phyloP scores from a whole-genome alignment of 495 filamentous ascomycete species.

The Xylaria bambusicola region DNA sequence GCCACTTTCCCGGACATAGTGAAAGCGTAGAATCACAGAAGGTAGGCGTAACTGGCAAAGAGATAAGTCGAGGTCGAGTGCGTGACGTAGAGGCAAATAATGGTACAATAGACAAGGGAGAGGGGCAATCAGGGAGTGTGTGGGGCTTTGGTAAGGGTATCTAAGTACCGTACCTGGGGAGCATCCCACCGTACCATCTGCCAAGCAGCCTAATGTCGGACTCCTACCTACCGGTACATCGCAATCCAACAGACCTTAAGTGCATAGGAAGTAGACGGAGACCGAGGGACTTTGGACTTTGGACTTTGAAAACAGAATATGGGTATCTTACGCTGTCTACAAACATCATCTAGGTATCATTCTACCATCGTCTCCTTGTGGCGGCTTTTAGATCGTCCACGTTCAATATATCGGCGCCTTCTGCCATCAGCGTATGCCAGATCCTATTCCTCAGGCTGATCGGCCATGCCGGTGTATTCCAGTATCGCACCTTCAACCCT shows the following conservation, averaged over 20 bases:
- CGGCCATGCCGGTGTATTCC: slow-evolving; percentile 79
- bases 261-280: too few species aligned
- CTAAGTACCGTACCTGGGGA: too few species aligned
- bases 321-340: not conserved
- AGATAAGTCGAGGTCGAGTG: not conserved
- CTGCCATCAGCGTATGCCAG: slow-evolving; percentile 70
- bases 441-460: slow-evolving; percentile 69
- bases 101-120: not conserved
- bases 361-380: slow-evolving; percentile 37
- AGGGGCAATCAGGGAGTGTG: not conserved
- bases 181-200: too few species aligned
- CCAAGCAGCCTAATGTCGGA: too few species aligned
- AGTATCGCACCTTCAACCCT: slow-evolving; percentile 75
- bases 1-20: slow-evolving; percentile 51
- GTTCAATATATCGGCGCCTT: slow-evolving; percentile 74
- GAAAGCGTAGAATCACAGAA: not conserved
- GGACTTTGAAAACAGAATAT: not conserved
- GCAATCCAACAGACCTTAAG: too few species aligned
- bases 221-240: too few species aligned
- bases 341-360: not conserved
- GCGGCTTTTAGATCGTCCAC: slow-evolving; percentile 67
- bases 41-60: not conserved
- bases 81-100: slow-evolving; percentile 13
- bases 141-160: too few species aligned
- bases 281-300: not conserved